phyloP scores from a whole-genome alignment of 331 rosid species.

The Malus hybrid region DNA sequence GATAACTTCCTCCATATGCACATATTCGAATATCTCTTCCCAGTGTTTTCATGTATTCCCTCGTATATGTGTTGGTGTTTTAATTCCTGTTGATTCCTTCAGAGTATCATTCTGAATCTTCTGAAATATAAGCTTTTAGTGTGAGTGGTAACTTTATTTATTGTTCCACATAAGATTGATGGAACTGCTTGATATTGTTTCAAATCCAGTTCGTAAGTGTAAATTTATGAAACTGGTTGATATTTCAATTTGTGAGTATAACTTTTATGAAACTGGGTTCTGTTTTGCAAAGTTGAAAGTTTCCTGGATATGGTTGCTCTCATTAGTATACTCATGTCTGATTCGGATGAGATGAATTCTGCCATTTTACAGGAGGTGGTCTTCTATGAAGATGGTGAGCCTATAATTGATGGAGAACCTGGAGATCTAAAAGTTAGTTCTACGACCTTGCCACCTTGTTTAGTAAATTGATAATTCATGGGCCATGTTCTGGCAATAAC shows the following conservation, averaged over 20 bases:
- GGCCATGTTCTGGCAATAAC: constrained; percentile 18
- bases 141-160: neutral
- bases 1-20: neutral
- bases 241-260: neutral
- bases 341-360: neutral
- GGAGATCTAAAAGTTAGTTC: constrained; percentile 84
- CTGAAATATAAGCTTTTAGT: neutral
- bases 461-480: constrained; percentile 8
- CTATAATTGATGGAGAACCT: constrained; percentile 86
- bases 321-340: neutral
- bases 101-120: neutral
- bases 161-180: neutral
- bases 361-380: constrained; percentile 66
- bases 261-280: neutral
- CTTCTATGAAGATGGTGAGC: constrained; percentile 99
- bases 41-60: neutral
- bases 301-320: neutral
- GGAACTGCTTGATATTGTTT: too few relatives aligned
- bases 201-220: too few relatives aligned
- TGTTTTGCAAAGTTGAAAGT: neutral
- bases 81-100: neutral
- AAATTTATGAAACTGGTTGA: too few relatives aligned
- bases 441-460: constrained; percentile 7
- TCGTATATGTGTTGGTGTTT: neutral
- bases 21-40: neutral